Evolutionary conservation across 1,284 basidiomycete species (phyloP), one percentile per base, ranked within the genome.

Genomic region (Pseudozyma sp.): DNA sequence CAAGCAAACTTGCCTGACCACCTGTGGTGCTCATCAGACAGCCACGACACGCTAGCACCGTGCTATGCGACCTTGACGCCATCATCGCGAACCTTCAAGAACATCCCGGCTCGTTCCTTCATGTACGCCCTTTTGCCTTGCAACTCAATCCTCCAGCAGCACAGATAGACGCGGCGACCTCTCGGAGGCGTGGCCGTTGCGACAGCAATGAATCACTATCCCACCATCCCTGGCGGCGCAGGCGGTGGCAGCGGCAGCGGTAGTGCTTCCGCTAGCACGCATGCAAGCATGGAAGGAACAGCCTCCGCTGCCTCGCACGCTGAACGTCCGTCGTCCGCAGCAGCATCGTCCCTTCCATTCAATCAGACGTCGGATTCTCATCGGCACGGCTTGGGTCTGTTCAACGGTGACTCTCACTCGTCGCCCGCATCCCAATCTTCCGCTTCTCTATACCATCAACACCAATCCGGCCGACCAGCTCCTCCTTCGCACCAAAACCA

Each of bases 261-360:
- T 6, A 68, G 51, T 39, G 65, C 46, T 4, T 68, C 65, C 31
- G 46, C 40, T 30, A 62, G 59, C 54, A 68, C 58, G 7, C 65
- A 68, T 35, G 43, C 50, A 5, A 68, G 58, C 42, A 50, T 57
- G 45, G 58, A 68, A n/a, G 65, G 50, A 24, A 19, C 35, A 1
- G 45, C 45, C 34, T 54, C 65, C 3, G 48, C 46, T 35, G 46
- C 49, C 5, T 61, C 65, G 33, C 40, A 47, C 35, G 31, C 33
- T 16, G 58, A 39, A 0, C 49, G 52, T 17, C n/a, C 58, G 3
- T 62, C 59, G 5, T 61, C 58, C 16, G 40, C 65, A 35, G 51
- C 59, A 44, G 50, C 54, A 11, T 30, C 34, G 17, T 35, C 39
- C 13, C 19, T 53, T 9, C 42, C 56, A 7, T 34, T 57, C 5